Percentiles rank a stretch among this genome's conserved stretches.
These are phyloP conservation scores for Lotus japonicus DNA, from an alignment of 306 rosid species.

Conservation along the genomic window DNA sequence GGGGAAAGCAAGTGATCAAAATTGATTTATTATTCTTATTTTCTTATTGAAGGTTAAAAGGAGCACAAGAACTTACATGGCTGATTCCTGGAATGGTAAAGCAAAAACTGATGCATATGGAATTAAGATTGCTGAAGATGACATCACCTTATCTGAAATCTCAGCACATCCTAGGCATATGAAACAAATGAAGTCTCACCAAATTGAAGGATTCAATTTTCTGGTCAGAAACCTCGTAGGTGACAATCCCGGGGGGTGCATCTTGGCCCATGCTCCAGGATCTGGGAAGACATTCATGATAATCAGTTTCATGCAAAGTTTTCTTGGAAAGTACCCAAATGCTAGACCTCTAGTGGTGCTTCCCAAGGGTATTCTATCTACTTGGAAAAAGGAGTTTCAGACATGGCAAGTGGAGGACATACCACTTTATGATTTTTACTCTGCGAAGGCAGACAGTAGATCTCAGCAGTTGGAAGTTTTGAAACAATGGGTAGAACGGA, in stretches of 20 bases:
- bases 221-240: conserved; percentile 72
- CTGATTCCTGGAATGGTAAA: conserved; percentile 52
- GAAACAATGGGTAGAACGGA: conserved; percentile 62
- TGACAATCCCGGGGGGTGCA: conserved; percentile 89
- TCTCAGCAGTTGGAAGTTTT: conserved; percentile 63
- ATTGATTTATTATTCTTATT: background rate
- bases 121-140: conserved; percentile 47
- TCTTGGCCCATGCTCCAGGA: conserved; percentile 96
- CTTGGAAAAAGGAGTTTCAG: conserved; percentile 85
- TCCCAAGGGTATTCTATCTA: conserved; percentile 89
- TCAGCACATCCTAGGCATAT: conserved; percentile 79
- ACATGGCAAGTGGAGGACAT: conserved; percentile 91
- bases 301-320: conserved; percentile 95
- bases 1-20: background rate
- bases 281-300: conserved; percentile 98
- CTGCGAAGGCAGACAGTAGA: conserved; percentile 73
- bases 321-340: conserved; percentile 77
- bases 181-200: conserved; percentile 91
- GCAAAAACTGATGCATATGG: conserved; percentile 42
- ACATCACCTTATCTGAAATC: conserved; percentile 39
- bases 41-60: conserved; percentile 51
- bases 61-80: conserved; percentile 60
- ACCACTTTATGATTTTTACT: conserved; percentile 69
- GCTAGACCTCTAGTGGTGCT: conserved; percentile 91
- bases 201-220: conserved; percentile 87